phyloP scores from a whole-genome alignment of 176 grass and related monocot species.

The Avena insularis region DNA sequence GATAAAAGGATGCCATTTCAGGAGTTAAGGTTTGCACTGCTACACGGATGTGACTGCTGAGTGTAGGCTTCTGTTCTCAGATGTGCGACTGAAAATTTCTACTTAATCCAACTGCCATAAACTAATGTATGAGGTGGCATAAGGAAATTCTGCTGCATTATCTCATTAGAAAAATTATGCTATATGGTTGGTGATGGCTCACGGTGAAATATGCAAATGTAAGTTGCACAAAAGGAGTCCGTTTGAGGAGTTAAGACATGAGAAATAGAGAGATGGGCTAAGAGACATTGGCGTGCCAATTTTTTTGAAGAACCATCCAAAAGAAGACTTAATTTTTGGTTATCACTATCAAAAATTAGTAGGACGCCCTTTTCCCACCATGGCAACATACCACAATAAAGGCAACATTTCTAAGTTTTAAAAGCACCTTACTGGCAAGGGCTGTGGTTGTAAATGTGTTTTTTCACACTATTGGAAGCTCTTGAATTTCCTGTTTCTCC shows the following conservation, averaged over 20 bases:
- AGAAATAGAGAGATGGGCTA: neutral
- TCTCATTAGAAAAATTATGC: neutral
- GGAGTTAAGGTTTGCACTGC: neutral
- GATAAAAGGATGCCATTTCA: neutral
- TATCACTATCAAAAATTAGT: neutral
- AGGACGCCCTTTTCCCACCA: neutral
- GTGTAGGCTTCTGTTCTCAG: neutral
- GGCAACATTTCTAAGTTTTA: neutral
- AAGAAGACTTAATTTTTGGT: neutral
- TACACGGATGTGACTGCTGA: neutral
- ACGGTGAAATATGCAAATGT: neutral
- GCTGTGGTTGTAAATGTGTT: neutral
- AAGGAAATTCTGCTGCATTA: neutral
- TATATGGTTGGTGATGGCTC: neutral
- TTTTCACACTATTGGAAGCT: neutral
- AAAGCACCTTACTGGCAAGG: neutral
- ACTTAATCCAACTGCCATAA: neutral
- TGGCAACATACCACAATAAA: neutral
- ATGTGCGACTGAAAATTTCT: neutral
- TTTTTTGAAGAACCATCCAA: neutral
- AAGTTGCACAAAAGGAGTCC: neutral
- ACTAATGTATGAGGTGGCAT: neutral
- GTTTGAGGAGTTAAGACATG: neutral
- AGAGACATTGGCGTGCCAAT: neutral
- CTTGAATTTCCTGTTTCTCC: slow-evolving; percentile 11